These are phyloP conservation scores for Rhodotorula paludigena DNA, from an alignment of 768 basidiomycete genomes.

Conservation along the genomic window DNA sequence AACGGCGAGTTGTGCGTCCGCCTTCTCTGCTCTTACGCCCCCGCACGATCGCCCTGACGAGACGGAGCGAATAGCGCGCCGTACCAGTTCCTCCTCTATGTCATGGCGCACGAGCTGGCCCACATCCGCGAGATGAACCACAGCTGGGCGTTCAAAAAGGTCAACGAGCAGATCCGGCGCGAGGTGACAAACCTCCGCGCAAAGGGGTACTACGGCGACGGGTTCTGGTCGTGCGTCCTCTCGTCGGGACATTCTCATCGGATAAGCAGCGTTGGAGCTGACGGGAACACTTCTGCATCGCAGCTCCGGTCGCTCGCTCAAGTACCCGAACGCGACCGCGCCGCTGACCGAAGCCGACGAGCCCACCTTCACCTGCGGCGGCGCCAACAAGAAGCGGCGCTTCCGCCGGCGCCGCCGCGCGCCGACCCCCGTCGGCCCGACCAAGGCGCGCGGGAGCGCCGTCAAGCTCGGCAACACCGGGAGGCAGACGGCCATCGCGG, in stretches of 20 bases:
- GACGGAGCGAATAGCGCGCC: constrained; percentile 10
- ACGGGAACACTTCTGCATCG: too few species aligned
- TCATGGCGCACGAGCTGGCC: constrained; percentile 34
- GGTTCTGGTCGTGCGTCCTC: constrained; percentile 21
- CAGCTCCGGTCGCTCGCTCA: constrained; percentile 2
- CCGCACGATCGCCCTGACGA: not conserved
- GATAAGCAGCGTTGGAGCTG: too few species aligned
- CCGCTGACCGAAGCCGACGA: not conserved
- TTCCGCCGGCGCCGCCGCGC: not conserved
- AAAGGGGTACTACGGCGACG: constrained; percentile 29
- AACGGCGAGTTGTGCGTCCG: constrained; percentile 19
- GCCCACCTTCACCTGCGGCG: constrained; percentile 17
- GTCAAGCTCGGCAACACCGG: constrained; percentile 28
- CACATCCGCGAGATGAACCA: constrained; percentile 25
- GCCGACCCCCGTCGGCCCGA: not conserved
- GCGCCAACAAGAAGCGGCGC: not conserved
- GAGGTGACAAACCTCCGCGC: constrained; percentile 2
- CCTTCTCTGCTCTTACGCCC: too few species aligned
- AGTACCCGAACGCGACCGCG: not conserved
- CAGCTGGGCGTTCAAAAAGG: constrained; percentile 7
- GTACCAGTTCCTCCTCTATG: constrained; percentile 31
- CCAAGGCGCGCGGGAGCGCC: constrained; percentile 7
- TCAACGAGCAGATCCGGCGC: constrained; percentile 24
- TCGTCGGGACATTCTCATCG: too few species aligned
- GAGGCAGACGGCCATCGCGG: constrained; percentile 24